phyloP scores from a whole-genome alignment of 2,329 filamentous ascomycete genomes.

The Diaporthe citriasiana region DNA sequence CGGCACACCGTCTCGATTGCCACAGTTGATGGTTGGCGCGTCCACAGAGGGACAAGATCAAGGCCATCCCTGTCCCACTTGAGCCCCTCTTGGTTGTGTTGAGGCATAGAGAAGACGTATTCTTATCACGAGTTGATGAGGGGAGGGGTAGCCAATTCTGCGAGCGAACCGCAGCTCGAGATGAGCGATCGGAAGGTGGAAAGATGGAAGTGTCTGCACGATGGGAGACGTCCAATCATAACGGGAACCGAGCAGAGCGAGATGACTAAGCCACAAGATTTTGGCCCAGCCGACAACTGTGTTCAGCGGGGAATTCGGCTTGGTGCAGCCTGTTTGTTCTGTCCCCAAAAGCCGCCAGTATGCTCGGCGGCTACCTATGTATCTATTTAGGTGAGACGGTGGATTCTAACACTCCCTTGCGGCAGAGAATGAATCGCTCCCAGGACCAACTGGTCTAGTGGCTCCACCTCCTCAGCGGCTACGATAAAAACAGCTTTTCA shows the following conservation, averaged over 20 bases:
- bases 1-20: constrained; percentile 4
- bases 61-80: not conserved
- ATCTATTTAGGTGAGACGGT: no score
- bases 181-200: not conserved
- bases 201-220: not conserved
- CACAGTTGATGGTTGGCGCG: not conserved
- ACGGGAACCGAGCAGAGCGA: not conserved
- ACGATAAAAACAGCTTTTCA: no score
- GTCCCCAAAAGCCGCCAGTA: no score
- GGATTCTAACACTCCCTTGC: no score
- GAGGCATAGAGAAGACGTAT: not conserved
- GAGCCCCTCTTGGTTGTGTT: not conserved
- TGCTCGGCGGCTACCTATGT: no score
- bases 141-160: not conserved
- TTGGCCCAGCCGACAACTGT: no score
- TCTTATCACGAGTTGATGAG: not conserved
- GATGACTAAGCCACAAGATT: not conserved
- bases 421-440: no score
- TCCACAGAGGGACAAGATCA: constrained; percentile 1
- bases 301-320: no score
- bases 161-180: not conserved
- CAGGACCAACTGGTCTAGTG: no score
- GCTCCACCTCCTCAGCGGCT: no score
- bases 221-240: not conserved
- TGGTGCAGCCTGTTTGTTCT: no score